Base-by-base conservation (phyloP, 1,139 yeast genomes). In the Yamadazyma siamensis region DNA sequence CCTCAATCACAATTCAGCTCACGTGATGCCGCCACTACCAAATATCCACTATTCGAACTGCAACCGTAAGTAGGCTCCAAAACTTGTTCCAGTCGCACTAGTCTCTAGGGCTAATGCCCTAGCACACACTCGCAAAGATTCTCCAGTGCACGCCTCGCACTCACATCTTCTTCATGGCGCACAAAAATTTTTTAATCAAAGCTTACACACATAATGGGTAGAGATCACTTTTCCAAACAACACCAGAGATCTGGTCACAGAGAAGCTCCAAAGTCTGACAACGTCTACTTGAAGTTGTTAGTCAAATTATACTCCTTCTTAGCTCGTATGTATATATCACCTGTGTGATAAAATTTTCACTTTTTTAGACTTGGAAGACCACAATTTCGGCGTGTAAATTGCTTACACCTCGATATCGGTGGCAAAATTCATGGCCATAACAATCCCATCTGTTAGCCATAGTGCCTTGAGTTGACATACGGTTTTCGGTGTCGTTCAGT, bases 261-360 rank as follows among this genome's bases (percentile, higher is more conserved):
- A 78, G 75, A 83, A 64, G 96, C 96, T 71, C 99, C 98, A 75
- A 88, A 88, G 80, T 89, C 97, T 54, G 96, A 91, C 77, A 94
- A 91, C 69, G 96, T 89, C 74, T 91, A 94, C 95, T 80, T 91
- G 77, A 84, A 83, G 75, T 75, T 91, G 67, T 83, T 91, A 75
- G 98, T 91, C 70, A 89, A 89, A 82, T 80, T 91, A 61, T 91
- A 89, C 86, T 75, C 96, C 64, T 94, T 87, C 94, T 80, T 91
- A 75, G 96, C 97, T 76, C 96, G 98, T 85, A 84, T 74, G 95
- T 85, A 71, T 41, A 21, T 29, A 18, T 10, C 25, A 6, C 16
- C 12, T 11, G 6, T 10, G 5, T 16, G 22, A 14, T 25, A 29
- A 26, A 29, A 15, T 29, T 29, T 29, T 25, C 28, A 26, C 25